Conservation (phyloP, 208 protist species). For the Leishmania tropica region DNA sequence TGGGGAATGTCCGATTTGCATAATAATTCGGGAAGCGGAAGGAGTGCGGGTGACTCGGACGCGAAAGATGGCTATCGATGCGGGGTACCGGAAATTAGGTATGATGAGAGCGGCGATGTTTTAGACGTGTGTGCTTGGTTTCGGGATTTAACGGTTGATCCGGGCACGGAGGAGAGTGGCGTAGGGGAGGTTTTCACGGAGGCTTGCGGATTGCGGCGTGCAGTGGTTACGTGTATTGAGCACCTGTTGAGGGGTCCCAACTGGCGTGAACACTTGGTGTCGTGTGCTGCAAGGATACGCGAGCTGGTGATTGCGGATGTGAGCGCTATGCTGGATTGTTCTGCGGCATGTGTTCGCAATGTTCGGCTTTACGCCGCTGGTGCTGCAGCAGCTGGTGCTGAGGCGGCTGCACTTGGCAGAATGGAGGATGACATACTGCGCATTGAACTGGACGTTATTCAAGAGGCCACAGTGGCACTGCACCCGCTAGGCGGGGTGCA, state of each 20-base stretch:
- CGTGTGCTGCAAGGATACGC: not conserved
- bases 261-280: conserved; percentile 8
- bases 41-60: too few relatives aligned
- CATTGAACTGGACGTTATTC: conserved; percentile 18
- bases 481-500: conserved; percentile 18
- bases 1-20: too few relatives aligned
- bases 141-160: conserved; percentile 15
- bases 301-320: conserved; percentile 28
- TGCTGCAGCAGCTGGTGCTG: not conserved
- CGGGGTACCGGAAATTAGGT: too few relatives aligned
- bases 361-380: conserved; percentile 12
- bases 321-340: conserved; percentile 20
- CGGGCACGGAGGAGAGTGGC: not conserved
- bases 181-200: conserved; percentile 21
- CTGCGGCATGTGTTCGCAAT: conserved; percentile 25
- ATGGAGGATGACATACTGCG: not conserved
- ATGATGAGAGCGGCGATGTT: not conserved
- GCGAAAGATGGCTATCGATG: too few relatives aligned
- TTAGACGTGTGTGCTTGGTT: not conserved
- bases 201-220: conserved; percentile 5
- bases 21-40: too few relatives aligned
- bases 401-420: not conserved
- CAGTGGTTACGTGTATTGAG: not conserved
- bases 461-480: conserved; percentile 17
- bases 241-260: not conserved